Evolutionary conservation across 2,329 filamentous ascomycete species (phyloP).

Genomic region (Pseudocercospora cruenta): DNA sequence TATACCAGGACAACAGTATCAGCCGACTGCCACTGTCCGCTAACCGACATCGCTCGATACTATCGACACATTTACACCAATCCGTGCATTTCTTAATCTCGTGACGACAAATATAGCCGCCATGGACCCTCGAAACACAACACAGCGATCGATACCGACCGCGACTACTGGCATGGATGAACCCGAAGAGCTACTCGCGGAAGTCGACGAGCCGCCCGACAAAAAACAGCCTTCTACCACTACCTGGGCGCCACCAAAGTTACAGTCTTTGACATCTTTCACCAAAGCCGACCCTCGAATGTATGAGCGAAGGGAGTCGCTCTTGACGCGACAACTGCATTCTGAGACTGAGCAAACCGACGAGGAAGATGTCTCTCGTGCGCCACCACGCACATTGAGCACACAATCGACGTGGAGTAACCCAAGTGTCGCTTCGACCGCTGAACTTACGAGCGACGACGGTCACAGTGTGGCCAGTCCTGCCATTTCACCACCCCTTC

Average conservation of each 20-base stretch:
- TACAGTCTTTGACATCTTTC: slow-evolving; percentile 21
- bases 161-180: slow-evolving; percentile 34
- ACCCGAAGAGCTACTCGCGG: slow-evolving; percentile 66
- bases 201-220: slow-evolving; percentile 90
- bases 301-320: slow-evolving; percentile 70
- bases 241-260: slow-evolving; percentile 19
- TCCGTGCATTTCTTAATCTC: not conserved
- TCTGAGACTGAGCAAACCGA: slow-evolving; percentile 54
- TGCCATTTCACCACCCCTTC: slow-evolving; percentile 79
- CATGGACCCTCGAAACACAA: slow-evolving; percentile 25
- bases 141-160: slow-evolving; percentile 21
- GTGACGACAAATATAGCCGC: slow-evolving; percentile 1
- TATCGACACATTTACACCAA: slow-evolving; percentile 1
- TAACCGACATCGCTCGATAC: not conserved
- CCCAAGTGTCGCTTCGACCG: slow-evolving; percentile 78
- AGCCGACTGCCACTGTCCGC: not conserved
- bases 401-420: slow-evolving; percentile 76
- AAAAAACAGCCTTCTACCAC: slow-evolving; percentile 28
- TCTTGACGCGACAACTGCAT: slow-evolving; percentile 82
- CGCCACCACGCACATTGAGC: slow-evolving; percentile 48
- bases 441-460: slow-evolving; percentile 92
- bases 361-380: slow-evolving; percentile 35
- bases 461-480: slow-evolving; percentile 76
- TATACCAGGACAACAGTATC: slow-evolving; percentile 1
- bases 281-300: slow-evolving; percentile 51